Conservation (phyloP, 2,329 filamentous ascomycete genomes). For the Lecanicillium sp. region DNA sequence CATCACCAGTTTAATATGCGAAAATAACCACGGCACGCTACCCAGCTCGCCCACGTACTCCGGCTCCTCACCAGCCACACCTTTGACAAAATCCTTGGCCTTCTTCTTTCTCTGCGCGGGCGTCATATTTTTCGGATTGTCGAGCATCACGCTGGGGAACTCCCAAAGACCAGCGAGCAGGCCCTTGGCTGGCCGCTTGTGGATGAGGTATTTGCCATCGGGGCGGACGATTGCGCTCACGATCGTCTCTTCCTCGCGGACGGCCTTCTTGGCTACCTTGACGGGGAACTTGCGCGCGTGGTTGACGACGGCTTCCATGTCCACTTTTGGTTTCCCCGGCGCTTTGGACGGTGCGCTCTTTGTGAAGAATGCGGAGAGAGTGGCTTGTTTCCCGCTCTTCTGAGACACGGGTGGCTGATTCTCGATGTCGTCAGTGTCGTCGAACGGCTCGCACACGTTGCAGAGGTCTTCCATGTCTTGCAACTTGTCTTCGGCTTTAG, state of each 20-base stretch:
- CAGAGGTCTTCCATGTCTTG: constrained; percentile 48
- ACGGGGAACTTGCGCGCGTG: constrained; percentile 48
- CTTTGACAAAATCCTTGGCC: constrained; percentile 30
- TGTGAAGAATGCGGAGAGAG: constrained; percentile 31
- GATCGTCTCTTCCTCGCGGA: constrained; percentile 45
- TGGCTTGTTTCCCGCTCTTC: constrained; percentile 25
- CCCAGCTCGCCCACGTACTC: constrained; percentile 39
- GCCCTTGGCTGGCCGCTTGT: constrained; percentile 46
- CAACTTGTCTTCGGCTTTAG: constrained; percentile 14
- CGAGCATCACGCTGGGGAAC: constrained; percentile 41
- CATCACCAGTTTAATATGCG: constrained; percentile 51
- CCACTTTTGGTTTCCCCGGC: constrained; percentile 16
- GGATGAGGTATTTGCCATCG: constrained; percentile 42
- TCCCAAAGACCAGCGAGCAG: constrained; percentile 52
- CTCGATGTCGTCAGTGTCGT: constrained; percentile 14
- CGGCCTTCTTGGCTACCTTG: constrained; percentile 45
- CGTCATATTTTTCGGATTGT: constrained; percentile 17
- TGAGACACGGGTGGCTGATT: constrained; percentile 6
- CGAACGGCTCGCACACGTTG: constrained; percentile 40
- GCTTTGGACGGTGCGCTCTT: constrained; percentile 5
- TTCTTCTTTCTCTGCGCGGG: constrained; percentile 28
- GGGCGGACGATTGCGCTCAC: constrained; percentile 45
- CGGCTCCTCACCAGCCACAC: constrained; percentile 19
- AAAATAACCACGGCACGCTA: constrained; percentile 51
- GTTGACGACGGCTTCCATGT: constrained; percentile 31